A percentile compares a stretch with the other conserved stretches of the same genome.
phyloP scores from a whole-genome alignment of 2,329 filamentous ascomycete genomes.

The Claviceps fusiformis region DNA sequence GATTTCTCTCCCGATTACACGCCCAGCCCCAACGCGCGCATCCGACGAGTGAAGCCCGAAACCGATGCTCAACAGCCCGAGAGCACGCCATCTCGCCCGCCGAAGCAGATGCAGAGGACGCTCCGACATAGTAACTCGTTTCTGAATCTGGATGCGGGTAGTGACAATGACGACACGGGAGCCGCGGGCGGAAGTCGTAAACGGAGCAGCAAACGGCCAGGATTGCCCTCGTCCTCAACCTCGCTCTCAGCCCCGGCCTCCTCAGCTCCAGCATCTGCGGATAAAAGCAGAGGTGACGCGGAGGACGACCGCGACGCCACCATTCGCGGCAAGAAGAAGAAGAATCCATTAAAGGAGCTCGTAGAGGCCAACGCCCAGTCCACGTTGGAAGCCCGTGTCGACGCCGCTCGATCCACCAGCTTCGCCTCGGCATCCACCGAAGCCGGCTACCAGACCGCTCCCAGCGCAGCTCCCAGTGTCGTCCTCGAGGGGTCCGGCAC shows the following conservation, averaged over 20 bases:
- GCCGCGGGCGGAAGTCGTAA: slow-evolving; percentile 10
- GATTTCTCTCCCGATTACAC: slow-evolving; percentile 68
- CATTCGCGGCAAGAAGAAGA: slow-evolving; percentile 16
- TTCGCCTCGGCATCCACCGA: slow-evolving; percentile 23
- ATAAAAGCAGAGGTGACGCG: slow-evolving; percentile 1
- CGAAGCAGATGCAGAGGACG: slow-evolving; percentile 16
- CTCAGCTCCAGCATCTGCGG: not conserved
- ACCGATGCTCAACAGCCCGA: slow-evolving; percentile 17
- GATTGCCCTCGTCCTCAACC: not conserved
- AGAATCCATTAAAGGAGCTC: slow-evolving; percentile 10
- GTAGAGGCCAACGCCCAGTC: slow-evolving; percentile 9
- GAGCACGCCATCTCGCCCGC: slow-evolving; percentile 21
- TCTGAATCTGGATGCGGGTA: slow-evolving; percentile 33
- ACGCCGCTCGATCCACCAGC: slow-evolving; percentile 23
- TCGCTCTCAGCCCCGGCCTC: not conserved
- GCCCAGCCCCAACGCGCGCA: slow-evolving; percentile 57
- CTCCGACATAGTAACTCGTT: slow-evolving; percentile 31
- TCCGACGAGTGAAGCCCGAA: slow-evolving; percentile 45
- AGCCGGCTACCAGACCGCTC: slow-evolving; percentile 27
- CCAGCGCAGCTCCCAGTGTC: slow-evolving; percentile 31
- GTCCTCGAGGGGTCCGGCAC: slow-evolving; percentile 27
- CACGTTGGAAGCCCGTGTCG: slow-evolving; percentile 30
- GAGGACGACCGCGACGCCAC: slow-evolving; percentile 16
- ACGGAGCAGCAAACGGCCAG: slow-evolving; percentile 1
- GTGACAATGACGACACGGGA: slow-evolving; percentile 28